Base-by-base conservation (phyloP, 148 eudicot species). In the Camellia japonica region DNA sequence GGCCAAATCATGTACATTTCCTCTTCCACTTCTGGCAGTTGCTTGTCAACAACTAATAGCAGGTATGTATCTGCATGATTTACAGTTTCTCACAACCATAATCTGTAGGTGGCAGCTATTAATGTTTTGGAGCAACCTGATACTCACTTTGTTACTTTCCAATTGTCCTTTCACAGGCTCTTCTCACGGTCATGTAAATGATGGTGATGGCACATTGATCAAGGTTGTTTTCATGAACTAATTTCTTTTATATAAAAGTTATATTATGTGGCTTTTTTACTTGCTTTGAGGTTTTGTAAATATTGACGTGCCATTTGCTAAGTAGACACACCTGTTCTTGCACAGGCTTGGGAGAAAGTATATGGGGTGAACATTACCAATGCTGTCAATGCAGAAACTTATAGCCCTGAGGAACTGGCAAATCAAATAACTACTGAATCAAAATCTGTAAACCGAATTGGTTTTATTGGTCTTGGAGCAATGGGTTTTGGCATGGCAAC, bases 401-500 rank as follows among this genome's bases (percentile, higher is more conserved):
- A 97, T 80, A 76, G 86, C 69, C 99, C 98, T 61, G 91, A 92
- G 85, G 85, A 85, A 78, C 84, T 97, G 79, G 99, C 95, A 19
- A 71, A 68, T 69, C 84, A 85, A 80, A 68, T 88, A 49, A 80
- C 80, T 64, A 77, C 82, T 69, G 88, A 83, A 79, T 85, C 94
- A 64, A 82, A 86, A 76, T 58, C 75, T 63, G 90, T 87, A 52
- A 88, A 88, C 43, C 86, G 89, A 78, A 78, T 97, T 51, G 99
- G 95, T 79, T 97, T 97, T 78, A 89, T 97, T 86, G 99, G 99
- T 76, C 93, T 97, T 73, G 99, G 99, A 74, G 98, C 99, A 77
- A 97, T 97, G 99, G 99, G 99, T 68, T 97, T 92, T 86, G 99
- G 99, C 93, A 97, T 97, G 99, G 99, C 99, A 83, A 91, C 97